Evolutionary conservation across 2,329 filamentous ascomycete genomes (phyloP).

Genomic region (Nothophaeocryptopus gaeumannii): DNA sequence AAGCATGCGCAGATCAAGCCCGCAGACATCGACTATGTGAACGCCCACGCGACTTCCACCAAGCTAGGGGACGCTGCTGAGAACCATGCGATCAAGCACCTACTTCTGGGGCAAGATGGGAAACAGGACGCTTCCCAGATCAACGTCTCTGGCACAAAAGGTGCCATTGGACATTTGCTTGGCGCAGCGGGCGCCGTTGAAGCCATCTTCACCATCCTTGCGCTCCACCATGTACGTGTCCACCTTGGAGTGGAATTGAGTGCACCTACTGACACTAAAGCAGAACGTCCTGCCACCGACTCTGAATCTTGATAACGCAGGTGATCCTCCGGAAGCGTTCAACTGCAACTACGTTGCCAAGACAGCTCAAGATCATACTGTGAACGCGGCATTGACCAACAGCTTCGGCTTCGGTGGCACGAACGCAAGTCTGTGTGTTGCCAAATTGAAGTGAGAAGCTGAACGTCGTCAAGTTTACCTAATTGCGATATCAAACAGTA

Average conservation of each 20-base stretch:
- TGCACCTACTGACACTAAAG: background rate
- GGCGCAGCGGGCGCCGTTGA: constrained; percentile 90
- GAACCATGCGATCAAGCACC: constrained; percentile 71
- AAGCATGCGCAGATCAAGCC: constrained; percentile 69
- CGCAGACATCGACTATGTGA: constrained; percentile 78
- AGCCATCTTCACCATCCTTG: constrained; percentile 77
- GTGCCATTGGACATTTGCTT: constrained; percentile 84
- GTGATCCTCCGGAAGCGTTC: constrained; percentile 58
- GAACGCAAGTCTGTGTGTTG: constrained; percentile 85
- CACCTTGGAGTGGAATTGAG: background rate
- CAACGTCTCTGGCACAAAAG: constrained; percentile 90
- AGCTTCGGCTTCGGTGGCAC: constrained; percentile 98
- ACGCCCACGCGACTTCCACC: constrained; percentile 92
- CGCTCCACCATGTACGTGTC: constrained; percentile 68
- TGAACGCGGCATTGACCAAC: constrained; percentile 80
- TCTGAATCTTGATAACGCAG: constrained; percentile 69
- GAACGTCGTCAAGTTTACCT: background rate
- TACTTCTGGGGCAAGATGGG: constrained; percentile 74
- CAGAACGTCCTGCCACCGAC: constrained; percentile 82
- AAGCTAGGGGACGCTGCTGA: constrained; percentile 83
- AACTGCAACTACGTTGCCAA: constrained; percentile 83
- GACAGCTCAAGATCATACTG: constrained; percentile 64
- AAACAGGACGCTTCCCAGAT: constrained; percentile 60
- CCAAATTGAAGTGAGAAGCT: constrained; percentile 36
- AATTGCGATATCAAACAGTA: constrained; percentile 7